phyloP scores from a whole-genome alignment of 331 rosid species.

The Cydonia oblonga region DNA sequence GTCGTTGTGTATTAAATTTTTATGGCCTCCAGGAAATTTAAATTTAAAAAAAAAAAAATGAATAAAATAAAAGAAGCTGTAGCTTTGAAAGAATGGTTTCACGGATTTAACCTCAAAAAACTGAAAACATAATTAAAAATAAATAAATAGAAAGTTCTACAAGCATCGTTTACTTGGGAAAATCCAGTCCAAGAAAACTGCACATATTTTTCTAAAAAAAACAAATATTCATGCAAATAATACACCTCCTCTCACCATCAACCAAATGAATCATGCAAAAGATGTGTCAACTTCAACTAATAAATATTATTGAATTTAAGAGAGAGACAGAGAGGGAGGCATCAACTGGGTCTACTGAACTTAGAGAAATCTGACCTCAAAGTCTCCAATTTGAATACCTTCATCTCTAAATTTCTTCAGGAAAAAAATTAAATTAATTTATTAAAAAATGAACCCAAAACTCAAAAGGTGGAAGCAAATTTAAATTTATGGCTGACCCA shows the following conservation, averaged over 20 bases:
- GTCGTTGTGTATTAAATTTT: conserved; percentile 32
- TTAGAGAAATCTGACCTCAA: not conserved
- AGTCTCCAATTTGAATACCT: conserved; percentile 8
- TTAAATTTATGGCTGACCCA: not conserved
- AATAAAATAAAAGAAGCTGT: not conserved
- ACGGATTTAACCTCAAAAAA: not conserved
- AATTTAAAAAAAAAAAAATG: not conserved
- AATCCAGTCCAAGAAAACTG: not conserved
- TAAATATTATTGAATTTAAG: not conserved
- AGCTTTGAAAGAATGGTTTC: conserved; percentile 15
- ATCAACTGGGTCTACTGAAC: not conserved
- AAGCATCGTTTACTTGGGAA: not conserved
- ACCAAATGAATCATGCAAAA: not conserved
- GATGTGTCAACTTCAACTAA: conserved; percentile 14
- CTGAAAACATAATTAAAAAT: too few relatives aligned
- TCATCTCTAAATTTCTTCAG: not conserved
- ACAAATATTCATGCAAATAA: conserved; percentile 2
- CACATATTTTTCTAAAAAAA: not conserved
- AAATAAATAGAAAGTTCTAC: not conserved
- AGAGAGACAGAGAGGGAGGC: conserved; percentile 4
- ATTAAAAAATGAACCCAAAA: not conserved
- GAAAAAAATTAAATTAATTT: not conserved
- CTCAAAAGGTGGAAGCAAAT: too few relatives aligned
- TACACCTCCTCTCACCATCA: conserved; percentile 5
- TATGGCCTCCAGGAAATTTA: conserved; percentile 8